A percentile compares a stretch with the other conserved stretches of the same genome.
phyloP scores from a whole-genome alignment of 1,284 basidiomycete genomes.

The Puccinia horiana region DNA sequence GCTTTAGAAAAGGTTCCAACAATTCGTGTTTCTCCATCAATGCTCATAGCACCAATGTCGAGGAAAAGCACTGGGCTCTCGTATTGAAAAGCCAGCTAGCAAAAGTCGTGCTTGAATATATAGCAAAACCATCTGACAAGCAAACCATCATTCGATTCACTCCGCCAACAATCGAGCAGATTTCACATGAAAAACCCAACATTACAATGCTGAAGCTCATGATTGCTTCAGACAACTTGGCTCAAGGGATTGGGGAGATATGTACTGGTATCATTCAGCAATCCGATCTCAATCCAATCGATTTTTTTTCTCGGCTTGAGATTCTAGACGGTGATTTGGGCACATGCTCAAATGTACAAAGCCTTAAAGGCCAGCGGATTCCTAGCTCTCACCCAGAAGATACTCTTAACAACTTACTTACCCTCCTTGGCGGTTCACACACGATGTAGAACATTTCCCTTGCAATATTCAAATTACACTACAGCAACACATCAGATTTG shows the following conservation, averaged over 20 bases:
- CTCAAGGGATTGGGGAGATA: neutral
- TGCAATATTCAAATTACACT: neutral
- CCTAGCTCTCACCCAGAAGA: neutral
- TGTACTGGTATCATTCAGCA: constrained; percentile 1
- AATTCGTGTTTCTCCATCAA: too few relatives aligned
- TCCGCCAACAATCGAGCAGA: neutral
- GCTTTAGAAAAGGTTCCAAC: too few relatives aligned
- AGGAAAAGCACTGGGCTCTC: too few relatives aligned
- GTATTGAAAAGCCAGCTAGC: neutral
- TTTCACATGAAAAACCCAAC: neutral
- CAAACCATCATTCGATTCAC: neutral
- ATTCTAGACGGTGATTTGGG: constrained; percentile 3
- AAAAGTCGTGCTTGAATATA: neutral
- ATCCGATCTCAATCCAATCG: neutral
- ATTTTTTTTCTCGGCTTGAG: neutral
- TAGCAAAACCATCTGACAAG: neutral
- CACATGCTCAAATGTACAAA: too few relatives aligned
- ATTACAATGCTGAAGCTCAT: constrained; percentile 6
- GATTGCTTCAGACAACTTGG: constrained; percentile 5
- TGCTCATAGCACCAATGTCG: too few relatives aligned
- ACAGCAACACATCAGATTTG: neutral
- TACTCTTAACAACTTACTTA: neutral
- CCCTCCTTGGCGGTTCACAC: neutral
- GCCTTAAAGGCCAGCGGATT: neutral
- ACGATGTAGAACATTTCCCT: neutral